Base-by-base conservation (phyloP, 1,139 yeast species). In the Saccharomyces pastorianus region DNA sequence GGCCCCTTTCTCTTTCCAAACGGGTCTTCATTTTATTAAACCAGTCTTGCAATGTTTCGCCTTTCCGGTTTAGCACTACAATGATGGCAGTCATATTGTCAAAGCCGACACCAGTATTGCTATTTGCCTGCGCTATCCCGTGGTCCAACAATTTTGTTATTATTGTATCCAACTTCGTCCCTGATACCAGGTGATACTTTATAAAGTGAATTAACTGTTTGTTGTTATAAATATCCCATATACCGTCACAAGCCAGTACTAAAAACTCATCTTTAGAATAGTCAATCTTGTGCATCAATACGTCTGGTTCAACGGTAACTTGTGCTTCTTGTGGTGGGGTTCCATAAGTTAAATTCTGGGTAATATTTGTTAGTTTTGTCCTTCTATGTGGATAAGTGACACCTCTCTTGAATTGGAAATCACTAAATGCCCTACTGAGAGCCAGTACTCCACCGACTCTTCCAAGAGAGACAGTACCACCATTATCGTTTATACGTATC, bases 11-110 rank as follows among this genome's bases (percentile, higher is more conserved):
- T 53, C 73, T 73, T 49, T 78, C 73, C 2, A 81, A 67, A 56
- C 78, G 76, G 25, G 70, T 63, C 61, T 76, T 81, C 78, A 84
- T 81, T 56, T 69, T 67, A 6, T 70, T 69, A 61, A 82, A 78
- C 93, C 93, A 85, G 41, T 76, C 77, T 25, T 79, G 79, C 46
- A 84, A 65, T 9, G 73, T 66, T 51, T 71, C 72, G 4, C 69
- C 71, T 9, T 71, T 71, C 46, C 66, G 67, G 63, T 84, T 88
- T 46, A 84, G 63, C 1, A 87, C 87, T 14, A 85, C 76, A 4
- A 85, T 78, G 7, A 84, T 76, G 29, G 84, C 72, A 1, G 91
- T 85, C 93, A 85, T 85, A 64, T 86, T 86, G 66, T 86, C 95
- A 64, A 84, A 85, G 0, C 95, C 95, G 34, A 85, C 79, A 2